Conservation (phyloP, 139 green algal genomes). For the Coccomyxa sp. region DNA sequence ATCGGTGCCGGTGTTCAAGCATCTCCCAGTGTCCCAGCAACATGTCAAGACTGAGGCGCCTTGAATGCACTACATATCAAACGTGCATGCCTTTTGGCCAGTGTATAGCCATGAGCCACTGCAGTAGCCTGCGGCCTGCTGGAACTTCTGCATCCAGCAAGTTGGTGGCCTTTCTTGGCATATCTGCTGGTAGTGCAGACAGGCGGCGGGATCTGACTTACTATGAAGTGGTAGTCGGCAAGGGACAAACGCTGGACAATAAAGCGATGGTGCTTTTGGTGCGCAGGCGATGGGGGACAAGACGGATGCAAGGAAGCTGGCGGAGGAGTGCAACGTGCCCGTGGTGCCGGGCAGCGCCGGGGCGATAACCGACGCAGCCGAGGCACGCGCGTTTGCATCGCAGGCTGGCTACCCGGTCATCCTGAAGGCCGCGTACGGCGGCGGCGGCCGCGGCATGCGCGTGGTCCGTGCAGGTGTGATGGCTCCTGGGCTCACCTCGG, state of each 20-base stretch:
- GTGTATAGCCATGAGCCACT: too few species aligned
- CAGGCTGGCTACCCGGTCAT: slow-evolving; percentile 86
- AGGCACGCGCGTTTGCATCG: slow-evolving; percentile 69
- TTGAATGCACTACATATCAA: too few species aligned
- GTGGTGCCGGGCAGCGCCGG: slow-evolving; percentile 85
- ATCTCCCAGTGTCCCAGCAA: too few species aligned
- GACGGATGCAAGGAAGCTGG: slow-evolving; percentile 62
- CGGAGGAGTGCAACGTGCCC: slow-evolving; percentile 73
- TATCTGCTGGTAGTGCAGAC: too few species aligned
- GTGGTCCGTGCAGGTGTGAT: slow-evolving; percentile 55
- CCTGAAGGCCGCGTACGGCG: slow-evolving; percentile 91
- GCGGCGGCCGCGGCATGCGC: slow-evolving; percentile 91
- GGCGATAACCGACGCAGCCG: slow-evolving; percentile 47
- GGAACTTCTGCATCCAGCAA: too few species aligned
- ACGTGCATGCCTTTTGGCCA: too few species aligned
- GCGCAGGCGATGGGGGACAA: slow-evolving; percentile 85
- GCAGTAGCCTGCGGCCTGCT: too few species aligned
- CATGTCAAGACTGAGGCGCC: too few species aligned
- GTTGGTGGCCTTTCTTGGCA: too few species aligned
- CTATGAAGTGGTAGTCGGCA: too few species aligned
- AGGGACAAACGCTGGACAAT: neutral
- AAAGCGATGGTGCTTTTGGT: neutral
- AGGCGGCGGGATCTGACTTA: too few species aligned
- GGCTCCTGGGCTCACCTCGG: neutral
- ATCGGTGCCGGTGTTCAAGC: too few species aligned